Conservation (phyloP, 768 basidiomycete species). For the Clavulina sp. region DNA sequence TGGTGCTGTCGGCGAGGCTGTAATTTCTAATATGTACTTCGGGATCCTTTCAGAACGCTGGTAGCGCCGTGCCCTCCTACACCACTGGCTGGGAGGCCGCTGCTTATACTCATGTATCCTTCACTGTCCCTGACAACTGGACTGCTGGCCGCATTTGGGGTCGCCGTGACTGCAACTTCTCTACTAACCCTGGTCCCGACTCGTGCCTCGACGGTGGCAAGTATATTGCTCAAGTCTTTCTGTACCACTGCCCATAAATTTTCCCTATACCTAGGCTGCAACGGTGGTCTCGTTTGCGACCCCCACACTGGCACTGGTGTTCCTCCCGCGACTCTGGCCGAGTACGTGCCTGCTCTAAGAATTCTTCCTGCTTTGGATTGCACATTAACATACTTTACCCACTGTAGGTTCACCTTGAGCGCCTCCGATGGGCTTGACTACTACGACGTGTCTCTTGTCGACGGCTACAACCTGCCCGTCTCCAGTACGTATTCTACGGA, state of each 20-base stretch:
- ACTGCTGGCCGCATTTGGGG: constrained; percentile 24
- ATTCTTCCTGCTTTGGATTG: no score
- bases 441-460: constrained; percentile 11
- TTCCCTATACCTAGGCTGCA: no score
- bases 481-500: background rate
- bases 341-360: no score
- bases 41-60: constrained; percentile 2
- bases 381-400: background rate
- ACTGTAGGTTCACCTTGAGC: constrained; percentile 8
- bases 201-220: constrained; percentile 10
- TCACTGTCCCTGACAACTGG: constrained; percentile 15
- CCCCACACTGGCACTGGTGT: constrained; percentile 21
- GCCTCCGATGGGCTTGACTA: constrained; percentile 6
- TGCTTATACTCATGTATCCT: constrained; percentile 4
- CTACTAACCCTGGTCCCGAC: constrained; percentile 9
- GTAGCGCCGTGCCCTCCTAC: constrained; percentile 2
- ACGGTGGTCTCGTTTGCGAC: constrained; percentile 23
- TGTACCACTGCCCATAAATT: no score
- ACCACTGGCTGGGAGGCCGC: constrained; percentile 13
- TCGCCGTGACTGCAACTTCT: constrained; percentile 10
- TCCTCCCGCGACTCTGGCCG: constrained; percentile 12
- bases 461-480: constrained; percentile 3
- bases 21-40: background rate
- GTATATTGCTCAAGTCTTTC: no score
- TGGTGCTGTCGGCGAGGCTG: background rate